Evolutionary conservation across 495 filamentous ascomycete genomes (phyloP).

Genomic region (Lichina pygmaea): DNA sequence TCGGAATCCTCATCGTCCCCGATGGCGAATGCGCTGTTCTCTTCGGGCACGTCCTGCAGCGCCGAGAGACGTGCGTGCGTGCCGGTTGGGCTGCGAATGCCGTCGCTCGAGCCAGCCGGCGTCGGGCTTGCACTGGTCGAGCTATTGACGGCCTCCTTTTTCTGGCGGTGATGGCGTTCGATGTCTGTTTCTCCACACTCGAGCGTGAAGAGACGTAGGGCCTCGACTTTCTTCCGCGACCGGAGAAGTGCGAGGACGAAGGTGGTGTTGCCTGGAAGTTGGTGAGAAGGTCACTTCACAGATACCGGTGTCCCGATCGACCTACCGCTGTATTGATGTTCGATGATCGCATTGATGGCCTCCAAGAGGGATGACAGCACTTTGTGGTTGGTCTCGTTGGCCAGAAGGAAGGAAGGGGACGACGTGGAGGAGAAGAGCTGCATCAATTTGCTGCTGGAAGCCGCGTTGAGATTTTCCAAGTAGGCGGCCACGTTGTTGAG

Average conservation of each 20-base stretch:
- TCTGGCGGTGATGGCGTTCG: slow-evolving; percentile 44
- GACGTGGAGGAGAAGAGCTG: slow-evolving; percentile 89
- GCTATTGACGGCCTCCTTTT: slow-evolving; percentile 34
- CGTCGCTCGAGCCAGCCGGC: slow-evolving; percentile 40
- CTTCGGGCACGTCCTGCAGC: slow-evolving; percentile 57
- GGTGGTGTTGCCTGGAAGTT: slow-evolving; percentile 41
- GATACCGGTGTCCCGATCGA: not conserved
- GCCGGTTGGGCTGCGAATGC: slow-evolving; percentile 33
- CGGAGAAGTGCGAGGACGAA: slow-evolving; percentile 62
- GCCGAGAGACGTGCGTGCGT: slow-evolving; percentile 27
- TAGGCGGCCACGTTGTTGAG: slow-evolving; percentile 82
- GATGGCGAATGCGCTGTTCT: slow-evolving; percentile 57
- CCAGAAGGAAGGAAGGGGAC: slow-evolving; percentile 75
- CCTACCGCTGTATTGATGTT: slow-evolving; percentile 69
- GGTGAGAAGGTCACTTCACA: not conserved
- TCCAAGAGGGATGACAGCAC: slow-evolving; percentile 65
- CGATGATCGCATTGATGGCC: slow-evolving; percentile 73
- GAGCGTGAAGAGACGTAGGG: slow-evolving; percentile 74
- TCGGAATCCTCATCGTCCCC: slow-evolving; percentile 76
- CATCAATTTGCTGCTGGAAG: slow-evolving; percentile 54
- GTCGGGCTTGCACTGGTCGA: slow-evolving; percentile 17
- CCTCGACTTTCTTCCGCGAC: slow-evolving; percentile 62
- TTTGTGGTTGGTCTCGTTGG: slow-evolving; percentile 77
- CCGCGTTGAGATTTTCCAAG: slow-evolving; percentile 44
- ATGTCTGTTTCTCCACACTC: slow-evolving; percentile 88